These are phyloP conservation scores for Ophiostoma sp. DNA, from an alignment of 2,329 filamentous ascomycete species.

Conservation along the genomic window DNA sequence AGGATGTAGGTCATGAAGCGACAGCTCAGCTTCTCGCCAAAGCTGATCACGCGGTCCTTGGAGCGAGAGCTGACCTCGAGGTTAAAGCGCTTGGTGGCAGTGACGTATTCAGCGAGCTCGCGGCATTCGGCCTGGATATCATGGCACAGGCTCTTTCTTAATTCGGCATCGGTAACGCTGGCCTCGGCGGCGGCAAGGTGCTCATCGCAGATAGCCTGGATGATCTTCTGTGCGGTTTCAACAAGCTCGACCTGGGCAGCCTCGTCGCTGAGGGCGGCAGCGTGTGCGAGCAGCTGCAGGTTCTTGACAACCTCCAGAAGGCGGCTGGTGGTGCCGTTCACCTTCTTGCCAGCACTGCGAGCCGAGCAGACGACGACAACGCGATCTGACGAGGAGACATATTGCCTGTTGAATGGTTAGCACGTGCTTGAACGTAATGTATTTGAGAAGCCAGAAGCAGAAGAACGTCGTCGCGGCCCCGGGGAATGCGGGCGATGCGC, in stretches of 20 bases:
- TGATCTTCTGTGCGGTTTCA: conserved; percentile 64
- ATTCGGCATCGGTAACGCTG: conserved; percentile 52
- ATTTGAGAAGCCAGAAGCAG: background rate
- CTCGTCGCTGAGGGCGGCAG: conserved; percentile 44
- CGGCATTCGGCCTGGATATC: conserved; percentile 75
- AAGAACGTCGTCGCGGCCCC: background rate
- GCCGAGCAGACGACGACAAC: conserved; percentile 95
- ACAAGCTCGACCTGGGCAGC: conserved; percentile 50
- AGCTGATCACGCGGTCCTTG: conserved; percentile 85
- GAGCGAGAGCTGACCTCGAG: conserved; percentile 71
- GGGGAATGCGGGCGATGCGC: background rate
- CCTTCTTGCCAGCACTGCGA: conserved; percentile 88
- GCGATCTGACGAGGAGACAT: conserved; percentile 49
- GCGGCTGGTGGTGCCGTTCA: conserved; percentile 92
- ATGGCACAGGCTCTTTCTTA: conserved; percentile 55
- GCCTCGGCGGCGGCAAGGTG: conserved; percentile 68
- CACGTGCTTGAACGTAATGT: background rate
- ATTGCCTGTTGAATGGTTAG: conserved; percentile 20
- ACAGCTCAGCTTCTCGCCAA: conserved; percentile 94
- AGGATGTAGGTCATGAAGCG: conserved; percentile 82
- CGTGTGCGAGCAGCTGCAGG: conserved; percentile 49
- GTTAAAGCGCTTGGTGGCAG: conserved; percentile 60
- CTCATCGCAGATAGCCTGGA: conserved; percentile 75
- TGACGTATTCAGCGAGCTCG: conserved; percentile 69
- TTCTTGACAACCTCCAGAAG: conserved; percentile 57